A percentile compares a stretch with the other conserved stretches of the same genome.
phyloP scores from a whole-genome alignment of 1,284 basidiomycete genomes.

The Amylostereum areolatum region DNA sequence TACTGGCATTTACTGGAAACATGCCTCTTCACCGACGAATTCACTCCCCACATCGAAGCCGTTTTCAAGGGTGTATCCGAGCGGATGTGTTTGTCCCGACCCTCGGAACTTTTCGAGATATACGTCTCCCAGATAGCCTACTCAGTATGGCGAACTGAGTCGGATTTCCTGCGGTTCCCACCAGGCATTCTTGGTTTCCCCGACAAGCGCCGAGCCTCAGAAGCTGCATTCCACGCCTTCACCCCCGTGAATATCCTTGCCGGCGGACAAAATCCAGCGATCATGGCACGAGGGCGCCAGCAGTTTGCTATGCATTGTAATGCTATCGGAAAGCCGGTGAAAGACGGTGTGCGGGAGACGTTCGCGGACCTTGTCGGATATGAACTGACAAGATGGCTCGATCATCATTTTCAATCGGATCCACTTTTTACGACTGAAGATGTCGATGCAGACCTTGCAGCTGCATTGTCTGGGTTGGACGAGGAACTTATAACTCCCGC shows the following conservation, averaged over 20 bases:
- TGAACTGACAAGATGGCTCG: slow-evolving; percentile 45
- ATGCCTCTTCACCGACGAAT: slow-evolving; percentile 40
- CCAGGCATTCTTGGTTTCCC: slow-evolving; percentile 68
- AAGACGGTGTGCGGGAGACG: slow-evolving; percentile 56
- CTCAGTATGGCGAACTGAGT: slow-evolving; percentile 45
- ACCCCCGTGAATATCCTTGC: slow-evolving; percentile 54
- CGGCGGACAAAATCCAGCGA: slow-evolving; percentile 20
- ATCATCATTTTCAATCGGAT: slow-evolving; percentile 19
- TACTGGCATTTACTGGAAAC: slow-evolving; percentile 87
- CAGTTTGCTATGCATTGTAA: slow-evolving; percentile 62
- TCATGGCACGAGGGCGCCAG: slow-evolving; percentile 32
- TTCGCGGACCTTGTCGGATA: slow-evolving; percentile 70
- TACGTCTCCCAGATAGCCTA: slow-evolving; percentile 77
- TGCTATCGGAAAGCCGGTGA: slow-evolving; percentile 43
- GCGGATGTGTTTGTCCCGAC: slow-evolving; percentile 61
- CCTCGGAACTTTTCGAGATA: slow-evolving; percentile 69
- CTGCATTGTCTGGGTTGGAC: slow-evolving; percentile 25
- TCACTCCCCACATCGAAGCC: slow-evolving; percentile 57
- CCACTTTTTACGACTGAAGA: slow-evolving; percentile 12
- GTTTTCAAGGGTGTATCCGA: slow-evolving; percentile 59
- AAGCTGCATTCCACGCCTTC: slow-evolving; percentile 56
- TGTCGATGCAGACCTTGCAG: slow-evolving; percentile 32
- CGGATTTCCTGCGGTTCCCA: slow-evolving; percentile 63
- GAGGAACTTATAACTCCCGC: slow-evolving; percentile 30
- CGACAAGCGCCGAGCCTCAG: slow-evolving; percentile 53